These are phyloP conservation scores for Pyrenophora tritici-repentis DNA, from an alignment of 2,329 filamentous ascomycete species.

Conservation along the genomic window DNA sequence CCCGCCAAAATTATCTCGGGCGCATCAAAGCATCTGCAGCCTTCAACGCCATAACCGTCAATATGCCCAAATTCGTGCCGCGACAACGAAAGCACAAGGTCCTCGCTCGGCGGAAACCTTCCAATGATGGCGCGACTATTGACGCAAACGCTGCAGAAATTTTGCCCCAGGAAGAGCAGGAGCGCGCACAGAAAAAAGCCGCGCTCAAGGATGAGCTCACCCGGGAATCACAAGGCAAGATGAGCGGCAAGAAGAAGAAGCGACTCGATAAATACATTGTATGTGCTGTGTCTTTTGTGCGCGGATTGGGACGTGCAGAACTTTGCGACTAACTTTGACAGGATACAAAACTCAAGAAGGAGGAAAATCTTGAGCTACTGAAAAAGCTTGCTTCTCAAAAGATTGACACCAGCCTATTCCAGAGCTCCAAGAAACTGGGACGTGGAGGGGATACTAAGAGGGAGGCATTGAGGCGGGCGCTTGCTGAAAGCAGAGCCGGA, in stretches of 20 bases:
- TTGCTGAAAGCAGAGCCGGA: conserved; percentile 69
- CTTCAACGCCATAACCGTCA: conserved; percentile 17
- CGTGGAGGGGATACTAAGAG: conserved; percentile 70
- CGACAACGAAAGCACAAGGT: conserved; percentile 66
- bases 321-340: conserved; percentile 30
- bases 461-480: conserved; percentile 66
- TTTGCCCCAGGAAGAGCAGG: conserved; percentile 55
- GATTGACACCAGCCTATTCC: conserved; percentile 80
- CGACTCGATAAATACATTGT: conserved; percentile 71
- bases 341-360: conserved; percentile 92
- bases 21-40: conserved; percentile 6
- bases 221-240: conserved; percentile 58
- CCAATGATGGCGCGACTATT: conserved; percentile 46
- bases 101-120: conserved; percentile 63
- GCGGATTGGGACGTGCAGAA: background rate
- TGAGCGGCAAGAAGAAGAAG: conserved; percentile 69
- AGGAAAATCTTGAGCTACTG: conserved; percentile 84
- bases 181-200: conserved; percentile 59
- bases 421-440: conserved; percentile 78
- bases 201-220: conserved; percentile 60
- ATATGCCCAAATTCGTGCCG: conserved; percentile 52
- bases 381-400: conserved; percentile 79
- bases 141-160: conserved; percentile 61
- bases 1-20: conserved; percentile 46
- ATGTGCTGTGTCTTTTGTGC: conserved; percentile 25